Base-by-base conservation (phyloP, 106 monocot genomes). In the Acanthochlamys bracteata region DNA sequence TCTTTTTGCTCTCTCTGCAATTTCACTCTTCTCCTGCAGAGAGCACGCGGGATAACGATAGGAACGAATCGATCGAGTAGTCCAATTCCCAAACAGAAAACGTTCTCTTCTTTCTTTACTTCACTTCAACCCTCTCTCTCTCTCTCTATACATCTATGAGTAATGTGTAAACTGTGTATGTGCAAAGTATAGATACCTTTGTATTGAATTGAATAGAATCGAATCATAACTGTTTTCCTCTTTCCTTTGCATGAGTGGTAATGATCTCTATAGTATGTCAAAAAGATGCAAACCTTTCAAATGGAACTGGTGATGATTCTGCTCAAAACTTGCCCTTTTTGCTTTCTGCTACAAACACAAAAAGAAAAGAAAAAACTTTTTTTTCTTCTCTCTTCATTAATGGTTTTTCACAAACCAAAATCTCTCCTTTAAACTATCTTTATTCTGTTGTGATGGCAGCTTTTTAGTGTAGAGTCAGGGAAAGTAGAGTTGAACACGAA, bases 401-500 rank as follows among this genome's bases (percentile, higher is more conserved):
- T 49, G 49, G 49, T 17, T 49, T 43, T 43, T 17, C 49, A 49
- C 17, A 49, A 17, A 49, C 12, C 49, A 49, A 49, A 9, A 12
- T 49, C 49, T 49, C 9, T 49, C 49, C 10, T 17, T 49, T 49
- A n/a, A 49, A 14, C 49, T 10, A 14, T 12, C 49, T 49, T 49
- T 49, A 17, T 9, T 49, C 49, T 49, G 49, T 49, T 49, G 15
- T 3, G 49, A 49, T 49, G 49, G 49, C 49, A 49, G 49, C 49
- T 49, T 49, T 49, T 49, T 17, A 10, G 49, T 49, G 2, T 12
- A 49, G 17, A 17, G 12, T 49, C 15, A 10, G 49, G 17, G 49
- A 49, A 49, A 49, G 49, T 49, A 49, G 49, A 49, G 49, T 49
- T 12, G 49, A 49, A 49, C 49, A 49, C 49, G 49, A 49, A 49